Base-by-base conservation (phyloP, 2,329 filamentous ascomycete genomes). In the Gliomastix tumulicola region DNA sequence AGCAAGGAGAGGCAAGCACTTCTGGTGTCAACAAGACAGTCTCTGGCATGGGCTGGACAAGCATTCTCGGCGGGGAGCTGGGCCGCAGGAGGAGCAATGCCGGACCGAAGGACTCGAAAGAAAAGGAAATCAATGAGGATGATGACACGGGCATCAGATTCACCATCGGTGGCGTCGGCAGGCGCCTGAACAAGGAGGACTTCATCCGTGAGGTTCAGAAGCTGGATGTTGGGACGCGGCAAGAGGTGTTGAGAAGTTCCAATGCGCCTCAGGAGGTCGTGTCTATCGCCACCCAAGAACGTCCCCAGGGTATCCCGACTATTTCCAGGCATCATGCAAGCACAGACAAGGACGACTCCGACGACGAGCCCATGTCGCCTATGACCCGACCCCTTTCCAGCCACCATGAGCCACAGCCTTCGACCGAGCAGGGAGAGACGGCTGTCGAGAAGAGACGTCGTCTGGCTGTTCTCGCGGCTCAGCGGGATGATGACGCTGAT, bases 121-220 rank as follows among this genome's bases (percentile, higher is more conserved):
- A 37, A n/a, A n/a, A 13, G 12, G 32, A 16, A 10, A 27, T 19
- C 4, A 63, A 71, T n/a, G 71, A 72, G 3, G 69, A 74, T 3
- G 84, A 89, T 40, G 84, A 89, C 45, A 71, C 75, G 12, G 69
- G 78, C 38, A 79, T 90, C 38, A 76, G 85, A 12, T 90, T 89
- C 58, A 88, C 81, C 2, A 84, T 90, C 44, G 77, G 74, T 31
- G 78, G 80, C 22, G 75, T 79, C n/a, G 83, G 83, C 6, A 69
- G 72, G 42, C 76, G 85, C 33, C 82, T 92, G 76, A 88, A 74
- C 43, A 89, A 89, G 60, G 77, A 82, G 5, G 84, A 88, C 50
- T 90, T 92, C 53, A 78, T 92, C 42, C 67, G 72, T 32, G 79
- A 87, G 52, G 80, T 92, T 51, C 76, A 79, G 44, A 75, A 79